Percentiles rank a stretch among this genome's conserved stretches.
These are phyloP conservation scores for Aspergillus melleus DNA, from an alignment of 2,329 filamentous ascomycete genomes.

Conservation along the genomic window DNA sequence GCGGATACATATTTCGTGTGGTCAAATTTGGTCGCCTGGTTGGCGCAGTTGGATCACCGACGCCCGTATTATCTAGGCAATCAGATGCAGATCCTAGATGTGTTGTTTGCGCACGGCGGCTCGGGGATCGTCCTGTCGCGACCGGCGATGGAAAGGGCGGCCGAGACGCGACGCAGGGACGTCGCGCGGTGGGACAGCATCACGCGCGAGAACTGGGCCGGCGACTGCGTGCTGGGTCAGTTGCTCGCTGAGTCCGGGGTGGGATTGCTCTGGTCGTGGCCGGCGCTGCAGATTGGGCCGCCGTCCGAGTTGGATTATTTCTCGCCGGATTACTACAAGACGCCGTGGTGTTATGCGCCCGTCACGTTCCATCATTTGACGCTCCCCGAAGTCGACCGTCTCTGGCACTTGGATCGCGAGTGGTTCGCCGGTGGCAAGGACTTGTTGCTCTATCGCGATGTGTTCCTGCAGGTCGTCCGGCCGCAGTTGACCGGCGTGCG, in stretches of 20 bases:
- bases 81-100: slow-evolving; percentile 50
- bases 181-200: slow-evolving; percentile 44
- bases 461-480: slow-evolving; percentile 26
- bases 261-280: slow-evolving; percentile 46
- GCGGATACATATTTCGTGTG: slow-evolving; percentile 58
- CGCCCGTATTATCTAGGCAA: slow-evolving; percentile 55
- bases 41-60: slow-evolving; percentile 48
- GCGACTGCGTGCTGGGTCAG: slow-evolving; percentile 50
- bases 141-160: slow-evolving; percentile 43
- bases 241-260: slow-evolving; percentile 46
- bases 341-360: slow-evolving; percentile 51
- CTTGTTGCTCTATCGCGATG: slow-evolving; percentile 27
- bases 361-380: slow-evolving; percentile 52
- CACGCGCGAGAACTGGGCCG: slow-evolving; percentile 47
- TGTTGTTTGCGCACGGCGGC: slow-evolving; percentile 53
- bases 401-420: slow-evolving; percentile 43
- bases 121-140: slow-evolving; percentile 53
- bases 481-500: slow-evolving; percentile 9
- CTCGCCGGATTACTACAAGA: slow-evolving; percentile 36
- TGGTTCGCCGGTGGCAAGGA: slow-evolving; percentile 19
- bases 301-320: slow-evolving; percentile 43
- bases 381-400: slow-evolving; percentile 39
- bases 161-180: slow-evolving; percentile 38
- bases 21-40: slow-evolving; percentile 53
- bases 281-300: slow-evolving; percentile 42